Evolutionary conservation across 2,329 filamentous ascomycete species (phyloP).

Genomic region (Beauveria sp.): DNA sequence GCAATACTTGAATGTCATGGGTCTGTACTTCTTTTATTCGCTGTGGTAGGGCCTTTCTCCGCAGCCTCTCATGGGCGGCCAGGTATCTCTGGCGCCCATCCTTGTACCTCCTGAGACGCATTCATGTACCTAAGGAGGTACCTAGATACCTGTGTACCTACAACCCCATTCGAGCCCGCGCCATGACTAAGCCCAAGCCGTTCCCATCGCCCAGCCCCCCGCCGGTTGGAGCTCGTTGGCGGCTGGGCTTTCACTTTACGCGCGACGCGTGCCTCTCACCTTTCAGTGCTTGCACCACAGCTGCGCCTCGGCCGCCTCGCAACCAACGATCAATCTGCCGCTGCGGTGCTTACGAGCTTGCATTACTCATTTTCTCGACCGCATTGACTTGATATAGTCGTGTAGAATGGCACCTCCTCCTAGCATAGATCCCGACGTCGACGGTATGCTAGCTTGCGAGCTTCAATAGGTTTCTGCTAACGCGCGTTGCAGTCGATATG

Average conservation of each 20-base stretch:
- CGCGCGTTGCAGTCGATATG: slow-evolving; percentile 26
- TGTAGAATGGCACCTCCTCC: slow-evolving; percentile 28
- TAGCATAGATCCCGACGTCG: slow-evolving; percentile 27
- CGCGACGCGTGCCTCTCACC: slow-evolving; percentile 28
- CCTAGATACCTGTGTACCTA: not conserved
- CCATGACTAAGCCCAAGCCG: slow-evolving; percentile 4
- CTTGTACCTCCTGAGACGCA: too few species aligned
- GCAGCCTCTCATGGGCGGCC: too few species aligned
- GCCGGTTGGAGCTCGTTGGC: not conserved
- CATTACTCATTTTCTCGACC: not conserved
- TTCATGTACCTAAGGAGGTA: not conserved
- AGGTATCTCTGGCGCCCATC: too few species aligned
- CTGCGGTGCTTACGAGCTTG: not conserved
- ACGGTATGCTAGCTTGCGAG: slow-evolving; percentile 23
- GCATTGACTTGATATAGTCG: not conserved
- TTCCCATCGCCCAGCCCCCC: not conserved
- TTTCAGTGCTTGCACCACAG: slow-evolving; percentile 22
- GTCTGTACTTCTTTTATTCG: too few species aligned
- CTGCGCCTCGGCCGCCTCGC: not conserved
- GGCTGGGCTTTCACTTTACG: slow-evolving; percentile 26
- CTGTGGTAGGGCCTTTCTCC: too few species aligned
- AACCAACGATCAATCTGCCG: not conserved
- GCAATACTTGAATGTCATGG: too few species aligned
- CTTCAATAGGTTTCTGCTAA: slow-evolving; percentile 1
- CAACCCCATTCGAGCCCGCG: not conserved